A percentile compares a stretch with the other conserved stretches of the same genome.
These are phyloP conservation scores for Candida hispaniensis DNA, from an alignment of 805 yeast species.

Conservation along the genomic window DNA sequence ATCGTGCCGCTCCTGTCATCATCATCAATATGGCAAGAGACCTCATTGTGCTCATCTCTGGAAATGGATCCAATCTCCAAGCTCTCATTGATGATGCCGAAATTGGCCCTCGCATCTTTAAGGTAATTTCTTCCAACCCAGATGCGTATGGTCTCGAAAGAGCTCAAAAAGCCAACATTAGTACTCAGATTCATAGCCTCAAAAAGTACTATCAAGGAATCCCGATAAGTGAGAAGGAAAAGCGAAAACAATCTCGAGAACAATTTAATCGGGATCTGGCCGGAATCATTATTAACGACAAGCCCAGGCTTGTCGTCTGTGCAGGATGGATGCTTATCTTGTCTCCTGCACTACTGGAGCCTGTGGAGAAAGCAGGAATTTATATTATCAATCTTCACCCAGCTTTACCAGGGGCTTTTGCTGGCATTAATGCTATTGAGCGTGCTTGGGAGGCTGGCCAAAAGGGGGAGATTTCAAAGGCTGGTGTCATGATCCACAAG, in stretches of 20 bases:
- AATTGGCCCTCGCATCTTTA: slow-evolving; percentile 41
- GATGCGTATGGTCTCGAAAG: slow-evolving; percentile 82
- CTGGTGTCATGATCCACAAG: slow-evolving; percentile 94
- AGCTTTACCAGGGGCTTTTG: slow-evolving; percentile 94
- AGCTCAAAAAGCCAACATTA: slow-evolving; percentile 58
- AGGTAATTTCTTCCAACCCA: slow-evolving; percentile 75
- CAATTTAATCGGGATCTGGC: slow-evolving; percentile 74
- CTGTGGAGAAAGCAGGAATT: slow-evolving; percentile 47
- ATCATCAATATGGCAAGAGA: slow-evolving; percentile 20
- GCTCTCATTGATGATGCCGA: slow-evolving; percentile 73
- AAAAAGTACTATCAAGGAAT: slow-evolving; percentile 62
- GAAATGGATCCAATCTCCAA: slow-evolving; percentile 91
- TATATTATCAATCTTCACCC: slow-evolving; percentile 93
- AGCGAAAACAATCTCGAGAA: slow-evolving; percentile 52
- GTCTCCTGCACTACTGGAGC: slow-evolving; percentile 62
- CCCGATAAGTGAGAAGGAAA: slow-evolving; percentile 54
- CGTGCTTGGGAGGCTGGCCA: slow-evolving; percentile 95
- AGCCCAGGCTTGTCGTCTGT: slow-evolving; percentile 84
- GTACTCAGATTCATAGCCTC: slow-evolving; percentile 59
- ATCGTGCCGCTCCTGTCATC: too few species aligned
- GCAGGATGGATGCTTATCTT: slow-evolving; percentile 98
- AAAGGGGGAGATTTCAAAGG: slow-evolving; percentile 58
- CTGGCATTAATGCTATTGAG: slow-evolving; percentile 94
- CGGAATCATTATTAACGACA: slow-evolving; percentile 45
- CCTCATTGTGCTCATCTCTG: slow-evolving; percentile 79